These are phyloP conservation scores for Sutorius eximius DNA, from an alignment of 1,284 basidiomycete genomes.

Conservation along the genomic window DNA sequence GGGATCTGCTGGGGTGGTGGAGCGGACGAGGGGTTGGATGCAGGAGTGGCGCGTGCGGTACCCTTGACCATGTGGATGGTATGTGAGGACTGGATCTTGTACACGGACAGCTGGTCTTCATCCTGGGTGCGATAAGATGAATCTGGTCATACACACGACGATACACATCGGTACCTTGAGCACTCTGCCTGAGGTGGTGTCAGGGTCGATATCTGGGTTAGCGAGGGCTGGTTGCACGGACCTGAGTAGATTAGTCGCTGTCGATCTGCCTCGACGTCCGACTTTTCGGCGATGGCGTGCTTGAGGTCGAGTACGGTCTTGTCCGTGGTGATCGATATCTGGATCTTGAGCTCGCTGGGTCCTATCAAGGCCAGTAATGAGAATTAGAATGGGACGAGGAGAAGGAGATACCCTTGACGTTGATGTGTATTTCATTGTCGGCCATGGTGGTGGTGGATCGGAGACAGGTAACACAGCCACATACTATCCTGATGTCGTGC, in stretches of 20 bases:
- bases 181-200: slow-evolving; percentile 54
- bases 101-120: slow-evolving; percentile 76
- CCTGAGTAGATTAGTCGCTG: slow-evolving; percentile 89
- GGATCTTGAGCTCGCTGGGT: slow-evolving; percentile 87
- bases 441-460: slow-evolving; percentile 46
- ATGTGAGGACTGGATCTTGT: slow-evolving; percentile 87
- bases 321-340: slow-evolving; percentile 75
- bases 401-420: slow-evolving; percentile 61
- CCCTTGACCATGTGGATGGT: slow-evolving; percentile 96
- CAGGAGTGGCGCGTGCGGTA: slow-evolving; percentile 51
- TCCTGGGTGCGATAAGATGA: slow-evolving; percentile 51
- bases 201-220: not conserved
- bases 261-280: slow-evolving; percentile 81
- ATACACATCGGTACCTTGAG: slow-evolving; percentile 52
- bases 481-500: slow-evolving; percentile 24
- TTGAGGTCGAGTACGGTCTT: slow-evolving; percentile 87
- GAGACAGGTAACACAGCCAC: slow-evolving; percentile 23
- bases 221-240: slow-evolving; percentile 33
- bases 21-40: slow-evolving; percentile 27
- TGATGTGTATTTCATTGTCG: slow-evolving; percentile 68
- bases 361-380: slow-evolving; percentile 42
- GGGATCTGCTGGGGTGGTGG: slow-evolving; percentile 54
- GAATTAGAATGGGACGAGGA: not conserved
- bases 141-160: not conserved
- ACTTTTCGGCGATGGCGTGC: slow-evolving; percentile 78